Percentiles rank a stretch among this genome's conserved stretches.
Evolutionary conservation across 2,329 filamentous ascomycete species (phyloP).

Genomic region (Pseudogymnoascus sp.): DNA sequence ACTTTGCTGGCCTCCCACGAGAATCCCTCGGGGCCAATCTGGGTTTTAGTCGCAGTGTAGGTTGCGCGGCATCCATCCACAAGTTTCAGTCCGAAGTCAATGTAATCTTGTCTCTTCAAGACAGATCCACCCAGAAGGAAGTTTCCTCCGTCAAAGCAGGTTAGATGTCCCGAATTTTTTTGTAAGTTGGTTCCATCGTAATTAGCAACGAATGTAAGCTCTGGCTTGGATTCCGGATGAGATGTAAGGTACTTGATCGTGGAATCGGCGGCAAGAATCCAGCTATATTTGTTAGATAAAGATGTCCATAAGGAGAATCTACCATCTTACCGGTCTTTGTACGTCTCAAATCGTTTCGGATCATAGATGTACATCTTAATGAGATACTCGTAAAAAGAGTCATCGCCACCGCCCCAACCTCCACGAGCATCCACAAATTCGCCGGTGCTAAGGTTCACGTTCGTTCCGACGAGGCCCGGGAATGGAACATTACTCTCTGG

Average conservation of each 20-base stretch:
- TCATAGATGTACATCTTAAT: constrained; percentile 89
- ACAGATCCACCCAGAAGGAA: constrained; percentile 74
- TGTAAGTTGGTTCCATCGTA: constrained; percentile 41
- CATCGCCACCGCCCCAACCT: constrained; percentile 69
- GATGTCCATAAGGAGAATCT: background rate
- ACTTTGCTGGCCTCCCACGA: constrained; percentile 46
- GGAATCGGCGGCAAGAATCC: constrained; percentile 67
- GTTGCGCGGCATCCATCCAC: constrained; percentile 66
- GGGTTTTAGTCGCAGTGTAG: constrained; percentile 58
- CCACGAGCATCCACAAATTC: constrained; percentile 58
- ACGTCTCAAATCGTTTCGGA: constrained; percentile 49
- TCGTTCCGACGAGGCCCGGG: constrained; percentile 65
- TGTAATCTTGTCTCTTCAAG: constrained; percentile 56
- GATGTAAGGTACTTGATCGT: constrained; percentile 64
- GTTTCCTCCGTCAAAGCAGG: constrained; percentile 78
- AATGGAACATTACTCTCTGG: constrained; percentile 60
- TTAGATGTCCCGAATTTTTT: constrained; percentile 46
- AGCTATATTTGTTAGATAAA: constrained; percentile 43
- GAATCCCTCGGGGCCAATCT: constrained; percentile 70
- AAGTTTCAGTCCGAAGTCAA: constrained; percentile 65
- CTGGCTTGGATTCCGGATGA: constrained; percentile 55
- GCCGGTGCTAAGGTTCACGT: constrained; percentile 57
- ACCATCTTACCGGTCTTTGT: constrained; percentile 46
- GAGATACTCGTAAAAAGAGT: constrained; percentile 83
- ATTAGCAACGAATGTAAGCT: constrained; percentile 62